phyloP scores from a whole-genome alignment of 1,139 yeast species.

The Diutina siamensis region DNA sequence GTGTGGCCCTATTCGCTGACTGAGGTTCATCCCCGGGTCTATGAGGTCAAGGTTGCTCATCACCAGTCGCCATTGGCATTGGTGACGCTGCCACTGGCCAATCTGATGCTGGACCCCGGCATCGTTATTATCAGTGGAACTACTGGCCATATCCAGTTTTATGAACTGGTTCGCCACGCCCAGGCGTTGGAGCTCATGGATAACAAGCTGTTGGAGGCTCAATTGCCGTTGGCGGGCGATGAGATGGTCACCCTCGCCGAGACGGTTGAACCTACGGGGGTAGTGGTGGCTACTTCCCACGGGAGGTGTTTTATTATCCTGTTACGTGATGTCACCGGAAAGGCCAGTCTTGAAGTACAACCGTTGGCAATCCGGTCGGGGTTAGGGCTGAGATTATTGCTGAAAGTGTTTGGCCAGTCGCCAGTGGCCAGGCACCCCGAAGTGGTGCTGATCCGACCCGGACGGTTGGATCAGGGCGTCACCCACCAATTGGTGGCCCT shows the following conservation, averaged over 20 bases:
- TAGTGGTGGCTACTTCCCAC: constrained; percentile 58
- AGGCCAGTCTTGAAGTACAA: constrained; percentile 32
- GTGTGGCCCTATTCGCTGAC: constrained; percentile 64
- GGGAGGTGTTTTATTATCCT: constrained; percentile 56
- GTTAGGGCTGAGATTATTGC: constrained; percentile 9
- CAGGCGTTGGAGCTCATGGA: constrained; percentile 53
- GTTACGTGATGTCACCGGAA: constrained; percentile 59
- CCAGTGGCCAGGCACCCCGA: constrained; percentile 21
- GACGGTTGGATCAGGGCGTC: constrained; percentile 42
- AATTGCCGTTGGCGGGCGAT: constrained; percentile 27
- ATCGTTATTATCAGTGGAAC: constrained; percentile 45
- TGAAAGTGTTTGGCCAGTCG: background rate
- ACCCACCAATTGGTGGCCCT: constrained; percentile 31
- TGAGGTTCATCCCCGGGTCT: constrained; percentile 47
- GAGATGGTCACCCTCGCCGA: constrained; percentile 50
- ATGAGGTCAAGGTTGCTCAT: constrained; percentile 29
- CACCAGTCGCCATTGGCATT: constrained; percentile 41
- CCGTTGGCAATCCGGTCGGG: constrained; percentile 21
- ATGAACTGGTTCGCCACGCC: constrained; percentile 59
- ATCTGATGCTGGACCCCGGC: constrained; percentile 53
- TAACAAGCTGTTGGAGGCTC: constrained; percentile 26
- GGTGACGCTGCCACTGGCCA: constrained; percentile 55
- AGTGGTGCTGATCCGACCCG: constrained; percentile 50
- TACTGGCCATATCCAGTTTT: constrained; percentile 46
- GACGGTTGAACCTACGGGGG: constrained; percentile 66